These are phyloP conservation scores for Ogataea nonfermentans DNA, from an alignment of 805 yeast genomes.

Conservation along the genomic window DNA sequence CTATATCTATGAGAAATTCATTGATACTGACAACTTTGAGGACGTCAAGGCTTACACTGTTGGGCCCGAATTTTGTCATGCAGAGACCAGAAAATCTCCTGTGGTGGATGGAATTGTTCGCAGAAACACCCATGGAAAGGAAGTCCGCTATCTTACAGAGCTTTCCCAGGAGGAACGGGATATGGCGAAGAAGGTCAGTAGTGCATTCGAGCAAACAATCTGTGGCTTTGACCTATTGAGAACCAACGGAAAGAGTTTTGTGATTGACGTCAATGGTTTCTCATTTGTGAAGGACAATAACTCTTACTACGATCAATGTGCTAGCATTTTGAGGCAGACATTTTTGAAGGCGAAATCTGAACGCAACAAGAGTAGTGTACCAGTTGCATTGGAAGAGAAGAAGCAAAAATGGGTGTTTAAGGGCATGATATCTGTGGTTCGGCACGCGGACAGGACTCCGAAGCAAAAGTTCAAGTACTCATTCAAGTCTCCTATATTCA, in stretches of 20 bases:
- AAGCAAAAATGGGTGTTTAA: conserved; percentile 95
- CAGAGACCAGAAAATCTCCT: conserved; percentile 97
- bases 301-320: conserved; percentile 80
- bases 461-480: conserved; percentile 97
- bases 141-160: conserved; percentile 84
- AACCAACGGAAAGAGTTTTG: conserved; percentile 84
- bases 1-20: conserved; percentile 86
- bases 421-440: conserved; percentile 84
- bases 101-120: conserved; percentile 99
- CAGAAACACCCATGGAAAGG: conserved; percentile 96
- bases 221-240: conserved; percentile 96
- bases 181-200: conserved; percentile 78
- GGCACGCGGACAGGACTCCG: conserved; percentile 99
- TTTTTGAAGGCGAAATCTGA: conserved; percentile 62
- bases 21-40: conserved; percentile 97
- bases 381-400: conserved; percentile 48
- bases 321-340: conserved; percentile 70
- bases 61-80: conserved; percentile 88
- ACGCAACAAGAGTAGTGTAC: conserved; percentile 40
- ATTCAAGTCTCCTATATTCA: conserved; percentile 81
- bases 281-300: conserved; percentile 93
- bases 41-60: conserved; percentile 99
- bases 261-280: conserved; percentile 97
- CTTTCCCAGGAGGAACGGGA: conserved; percentile 68
- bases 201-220: conserved; percentile 82